Base-by-base conservation (phyloP, 2,329 filamentous ascomycete genomes). In the Hypomyces rosellus region DNA sequence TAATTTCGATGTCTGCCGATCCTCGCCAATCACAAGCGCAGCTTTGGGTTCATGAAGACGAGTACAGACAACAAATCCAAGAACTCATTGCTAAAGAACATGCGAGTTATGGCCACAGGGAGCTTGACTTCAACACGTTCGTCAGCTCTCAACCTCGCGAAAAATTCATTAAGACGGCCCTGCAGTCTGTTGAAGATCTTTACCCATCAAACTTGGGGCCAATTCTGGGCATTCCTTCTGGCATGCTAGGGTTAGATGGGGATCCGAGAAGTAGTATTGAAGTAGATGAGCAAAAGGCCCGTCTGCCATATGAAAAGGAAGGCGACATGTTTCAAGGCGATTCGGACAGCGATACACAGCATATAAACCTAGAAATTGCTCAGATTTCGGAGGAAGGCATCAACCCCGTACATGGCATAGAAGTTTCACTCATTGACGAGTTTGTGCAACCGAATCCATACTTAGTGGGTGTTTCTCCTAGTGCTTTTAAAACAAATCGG, bases 1-100 rank as follows among this genome's bases (percentile, higher is more conserved):
- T 97, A 51, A 79, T 95, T 3, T 89, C 89, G 2, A 95, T 97
- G 84, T 95, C 90, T 37, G 89, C 89, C 5, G 87, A 93, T 65
- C 74, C 83, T 33, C 80, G 90, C 48, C 78, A 88, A 53, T 81
- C 82, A 2, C 78, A 84, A 37, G 75, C 81, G n/a, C 81, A 83
- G n/a, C 85, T 83, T 0, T 99, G 93, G 92, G 86, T 96, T 49
- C 91, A 96, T 58, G 92, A 97, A 64, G 84, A 89, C 43, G 91
- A 96, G 61, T 92, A 86, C 61, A 75, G 81, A 33, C 73, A 83
- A 40, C 76, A 86, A 58, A 72, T 95, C 2, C 67, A 73, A 30
- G 70, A 78, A 22, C 73, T 95, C 20, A 80, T 88, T 8, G 63
- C 70, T 1, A 74, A 85, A 20, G 90, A 96, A 63, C 77, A 73